Percentiles rank a stretch among this genome's conserved stretches.
These are phyloP conservation scores for Eucalyptus regnans DNA, from an alignment of 345 rosid species.

Conservation along the genomic window DNA sequence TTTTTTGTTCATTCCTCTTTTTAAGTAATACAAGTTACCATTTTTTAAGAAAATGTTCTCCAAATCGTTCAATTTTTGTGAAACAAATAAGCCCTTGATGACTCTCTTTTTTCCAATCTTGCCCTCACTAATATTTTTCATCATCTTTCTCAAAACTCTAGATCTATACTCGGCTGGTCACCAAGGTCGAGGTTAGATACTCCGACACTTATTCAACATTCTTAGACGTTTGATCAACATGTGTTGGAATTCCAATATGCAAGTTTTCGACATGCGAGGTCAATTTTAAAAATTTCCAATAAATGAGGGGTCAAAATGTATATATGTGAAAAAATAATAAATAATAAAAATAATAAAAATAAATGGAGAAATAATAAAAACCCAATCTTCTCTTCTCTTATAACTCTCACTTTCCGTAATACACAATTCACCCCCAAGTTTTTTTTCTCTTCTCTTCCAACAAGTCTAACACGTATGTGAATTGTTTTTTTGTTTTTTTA, in stretches of 20 bases:
- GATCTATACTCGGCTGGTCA: neutral
- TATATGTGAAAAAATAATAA: too few species aligned
- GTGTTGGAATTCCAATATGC: too few species aligned
- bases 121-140: neutral
- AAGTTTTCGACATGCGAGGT: fast-evolving
- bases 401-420: fast-evolving
- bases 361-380: too few species aligned
- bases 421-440: fast-evolving
- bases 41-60: neutral
- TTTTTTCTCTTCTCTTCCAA: fast-evolving
- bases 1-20: too few species aligned
- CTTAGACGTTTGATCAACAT: too few species aligned
- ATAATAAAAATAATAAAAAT: too few species aligned
- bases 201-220: too few species aligned
- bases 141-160: fast-evolving
- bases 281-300: fast-evolving
- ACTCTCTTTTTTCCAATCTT: neutral
- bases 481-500: too few species aligned
- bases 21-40: neutral
- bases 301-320: too few species aligned
- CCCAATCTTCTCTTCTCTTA: too few species aligned
- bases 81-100: neutral
- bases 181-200: neutral
- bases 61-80: too few species aligned
- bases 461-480: fast-evolving